phyloP scores from a whole-genome alignment of 208 protist genomes.

The Crithidia bombi region DNA sequence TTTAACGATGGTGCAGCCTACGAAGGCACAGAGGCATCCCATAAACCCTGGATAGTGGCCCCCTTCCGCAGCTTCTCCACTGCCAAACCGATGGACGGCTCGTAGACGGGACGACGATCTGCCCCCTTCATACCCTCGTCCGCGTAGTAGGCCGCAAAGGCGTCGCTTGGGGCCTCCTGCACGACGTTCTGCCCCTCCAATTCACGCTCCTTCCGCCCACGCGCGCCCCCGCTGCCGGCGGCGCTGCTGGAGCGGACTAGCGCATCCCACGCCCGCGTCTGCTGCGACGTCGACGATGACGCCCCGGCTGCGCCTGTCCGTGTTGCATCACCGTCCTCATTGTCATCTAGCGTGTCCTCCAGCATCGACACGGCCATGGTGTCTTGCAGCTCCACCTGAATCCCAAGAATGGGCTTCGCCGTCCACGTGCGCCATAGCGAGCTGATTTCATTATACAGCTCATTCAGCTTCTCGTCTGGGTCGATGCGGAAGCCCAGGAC shows the following conservation, averaged over 20 bases:
- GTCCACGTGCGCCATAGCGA: constrained; percentile 85
- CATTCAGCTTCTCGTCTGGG: constrained; percentile 60
- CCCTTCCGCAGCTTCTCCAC: constrained; percentile 91
- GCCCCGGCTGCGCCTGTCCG: background rate
- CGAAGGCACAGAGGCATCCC: constrained; percentile 50
- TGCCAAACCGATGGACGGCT: constrained; percentile 84
- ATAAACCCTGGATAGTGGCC: constrained; percentile 80
- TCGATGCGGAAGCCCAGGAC: constrained; percentile 92
- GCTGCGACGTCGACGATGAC: background rate
- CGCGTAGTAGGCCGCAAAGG: constrained; percentile 93
- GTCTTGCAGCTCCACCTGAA: constrained; percentile 47
- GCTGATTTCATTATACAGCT: constrained; percentile 83
- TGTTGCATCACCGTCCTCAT: constrained; percentile 9
- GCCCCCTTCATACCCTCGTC: constrained; percentile 79
- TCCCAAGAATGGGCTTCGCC: constrained; percentile 83
- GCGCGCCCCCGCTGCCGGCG: background rate
- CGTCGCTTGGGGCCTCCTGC: constrained; percentile 73
- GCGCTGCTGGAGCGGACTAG: background rate
- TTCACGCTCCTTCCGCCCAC: background rate
- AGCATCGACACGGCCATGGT: constrained; percentile 3
- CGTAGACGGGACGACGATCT: constrained; percentile 83
- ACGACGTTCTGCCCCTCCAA: constrained; percentile 82
- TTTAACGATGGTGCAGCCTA: background rate
- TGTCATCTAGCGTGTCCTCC: constrained; percentile 5
- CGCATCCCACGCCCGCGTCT: constrained; percentile 11